Evolutionary conservation across 805 yeast genomes (phyloP).

Genomic region (Candida boidinii): DNA sequence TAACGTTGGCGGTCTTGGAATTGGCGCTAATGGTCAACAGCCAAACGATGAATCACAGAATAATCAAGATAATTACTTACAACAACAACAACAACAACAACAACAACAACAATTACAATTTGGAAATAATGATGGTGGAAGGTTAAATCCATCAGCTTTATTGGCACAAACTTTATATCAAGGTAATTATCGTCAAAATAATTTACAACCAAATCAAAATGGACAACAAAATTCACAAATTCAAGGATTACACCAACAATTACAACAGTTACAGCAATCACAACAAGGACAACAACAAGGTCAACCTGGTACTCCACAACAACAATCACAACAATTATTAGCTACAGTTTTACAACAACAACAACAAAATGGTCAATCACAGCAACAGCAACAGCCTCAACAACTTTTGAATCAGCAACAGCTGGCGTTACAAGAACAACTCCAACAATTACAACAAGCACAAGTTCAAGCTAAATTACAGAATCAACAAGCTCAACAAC

Average conservation of each 20-base stretch:
- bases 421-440: constrained; percentile 15
- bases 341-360: constrained; percentile 8
- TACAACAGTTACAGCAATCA: constrained; percentile 14
- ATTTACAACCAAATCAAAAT: constrained; percentile 20
- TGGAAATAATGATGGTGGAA: constrained; percentile 14
- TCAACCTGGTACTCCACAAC: constrained; percentile 15
- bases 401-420: constrained; percentile 22
- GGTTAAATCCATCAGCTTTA: constrained; percentile 26
- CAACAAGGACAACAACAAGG: constrained; percentile 15
- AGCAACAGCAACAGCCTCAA: constrained; percentile 24
- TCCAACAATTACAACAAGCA: constrained; percentile 17
- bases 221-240: constrained; percentile 17
- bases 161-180: constrained; percentile 32
- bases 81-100: constrained; percentile 10
- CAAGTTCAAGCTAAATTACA: constrained; percentile 17
- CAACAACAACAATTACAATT: constrained; percentile 8
- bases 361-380: constrained; percentile 16
- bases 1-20: constrained; percentile 2
- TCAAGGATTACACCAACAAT: constrained; percentile 16
- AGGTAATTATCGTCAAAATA: constrained; percentile 28
- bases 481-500: constrained; percentile 14
- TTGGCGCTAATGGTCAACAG: constrained; percentile 1
- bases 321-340: constrained; percentile 10
- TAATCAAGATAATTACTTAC: constrained; percentile 14
- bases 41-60: constrained; percentile 1